Base-by-base conservation (phyloP, 176 grass and related monocot species). In the Aegilops tauschii region DNA sequence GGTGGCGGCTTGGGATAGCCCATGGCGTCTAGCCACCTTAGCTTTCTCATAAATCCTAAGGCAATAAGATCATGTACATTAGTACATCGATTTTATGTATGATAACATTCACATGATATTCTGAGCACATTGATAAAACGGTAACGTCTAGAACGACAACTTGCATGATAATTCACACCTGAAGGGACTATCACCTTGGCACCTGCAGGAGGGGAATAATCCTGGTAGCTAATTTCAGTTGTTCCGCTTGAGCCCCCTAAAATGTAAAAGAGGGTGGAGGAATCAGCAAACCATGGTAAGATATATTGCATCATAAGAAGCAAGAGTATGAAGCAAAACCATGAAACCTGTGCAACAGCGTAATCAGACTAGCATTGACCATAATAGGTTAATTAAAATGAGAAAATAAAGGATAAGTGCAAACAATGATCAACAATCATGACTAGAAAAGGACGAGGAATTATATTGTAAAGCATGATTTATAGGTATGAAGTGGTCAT, bases 1-100 rank as follows among this genome's bases (percentile, higher is more conserved):
- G 85, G 78, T 30, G 85, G 85, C 28, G 85, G 85, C 20, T 65
- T 54, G 39, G 85, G 85, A 75, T 87, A 81, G 30, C 40, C 78
- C 2, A 0, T 2, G 14, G 1, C 20, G 25, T 65, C 50, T 75
- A 81, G 6, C 30, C 58, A 17, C 20, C 20, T 54, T 21, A 75
- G 20, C 12, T 6, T 54, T 4, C 47, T 20, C 68, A 52, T 6
- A 75, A 75, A 81, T 7, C 67, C 68, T 80, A 39, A 50, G 20
- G 39, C 1, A 25, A 21, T 36, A 76, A 76, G 9, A 54, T 25
- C 67, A 86, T 49, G 5, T 29, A 8, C 63, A 73, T 50, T 47
- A 87, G 29, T 50, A 12, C 29, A 11, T 12, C 32, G 6, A 47
- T 37, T 37, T 52, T 65, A 77, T 14, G 37, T 49, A 64, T 28